phyloP scores from a whole-genome alignment of 768 basidiomycete species.

The Suillus brevipes region DNA sequence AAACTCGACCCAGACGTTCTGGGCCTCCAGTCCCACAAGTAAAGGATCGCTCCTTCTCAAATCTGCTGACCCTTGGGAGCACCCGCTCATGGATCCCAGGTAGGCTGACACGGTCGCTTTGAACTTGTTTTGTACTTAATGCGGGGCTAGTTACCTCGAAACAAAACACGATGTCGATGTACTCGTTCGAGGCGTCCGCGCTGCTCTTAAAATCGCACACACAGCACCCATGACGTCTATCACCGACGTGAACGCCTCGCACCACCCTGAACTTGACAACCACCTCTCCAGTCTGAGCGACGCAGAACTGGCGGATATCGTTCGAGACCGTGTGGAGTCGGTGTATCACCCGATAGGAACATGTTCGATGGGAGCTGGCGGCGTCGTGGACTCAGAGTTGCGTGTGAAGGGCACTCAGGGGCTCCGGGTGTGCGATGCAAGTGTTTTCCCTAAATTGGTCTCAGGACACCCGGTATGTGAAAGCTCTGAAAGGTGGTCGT shows the following conservation, averaged over 20 bases:
- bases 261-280: slow-evolving; percentile 40
- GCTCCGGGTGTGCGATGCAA: slow-evolving; percentile 49
- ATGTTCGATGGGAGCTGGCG: slow-evolving; percentile 38
- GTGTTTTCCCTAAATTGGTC: slow-evolving; percentile 43
- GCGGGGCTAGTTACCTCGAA: slow-evolving; percentile 39
- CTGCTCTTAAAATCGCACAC: slow-evolving; percentile 38
- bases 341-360: slow-evolving; percentile 47
- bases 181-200: slow-evolving; percentile 42
- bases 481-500: not conserved
- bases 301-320: slow-evolving; percentile 33
- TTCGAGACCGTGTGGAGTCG: slow-evolving; percentile 39
- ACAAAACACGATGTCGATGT: slow-evolving; percentile 40
- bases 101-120: slow-evolving; percentile 22
- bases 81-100: slow-evolving; percentile 47
- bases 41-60: slow-evolving; percentile 40
- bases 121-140: slow-evolving; percentile 14
- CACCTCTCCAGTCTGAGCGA: slow-evolving; percentile 33
- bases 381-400: slow-evolving; percentile 40
- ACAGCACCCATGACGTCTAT: slow-evolving; percentile 39
- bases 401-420: slow-evolving; percentile 43
- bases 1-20: not conserved
- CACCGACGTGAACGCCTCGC: slow-evolving; percentile 31
- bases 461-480: slow-evolving; percentile 46
- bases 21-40: slow-evolving; percentile 42
- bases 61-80: slow-evolving; percentile 41